Percentiles rank a stretch among this genome's conserved stretches.
These are phyloP conservation scores for Hirsutella thompsonii DNA, from an alignment of 2,329 filamentous ascomycete species.

Conservation along the genomic window DNA sequence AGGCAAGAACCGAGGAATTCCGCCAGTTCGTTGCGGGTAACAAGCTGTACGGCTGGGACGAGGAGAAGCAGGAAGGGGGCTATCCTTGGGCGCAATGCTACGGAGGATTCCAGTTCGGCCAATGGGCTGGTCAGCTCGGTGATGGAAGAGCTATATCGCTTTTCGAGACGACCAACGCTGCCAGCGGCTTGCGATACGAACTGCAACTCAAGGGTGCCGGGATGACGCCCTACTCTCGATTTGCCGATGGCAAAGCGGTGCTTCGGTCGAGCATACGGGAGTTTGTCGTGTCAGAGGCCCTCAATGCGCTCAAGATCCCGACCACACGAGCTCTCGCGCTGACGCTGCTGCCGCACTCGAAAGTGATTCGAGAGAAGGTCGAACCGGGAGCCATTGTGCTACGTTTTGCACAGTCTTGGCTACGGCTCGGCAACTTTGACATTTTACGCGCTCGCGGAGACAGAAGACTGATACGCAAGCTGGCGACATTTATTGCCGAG, in stretches of 20 bases:
- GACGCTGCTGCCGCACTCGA: slow-evolving; percentile 58
- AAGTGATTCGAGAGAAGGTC: slow-evolving; percentile 63
- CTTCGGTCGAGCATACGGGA: slow-evolving; percentile 86
- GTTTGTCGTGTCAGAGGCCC: slow-evolving; percentile 80
- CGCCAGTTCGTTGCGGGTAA: slow-evolving; percentile 69
- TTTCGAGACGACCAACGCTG: slow-evolving; percentile 74
- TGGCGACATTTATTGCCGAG: slow-evolving; percentile 76
- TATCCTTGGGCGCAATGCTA: slow-evolving; percentile 99
- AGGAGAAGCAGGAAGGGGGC: slow-evolving; percentile 50
- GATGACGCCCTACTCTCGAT: slow-evolving; percentile 85
- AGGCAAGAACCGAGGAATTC: slow-evolving; percentile 63
- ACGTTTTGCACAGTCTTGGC: slow-evolving; percentile 82
- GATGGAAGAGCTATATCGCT: slow-evolving; percentile 90
- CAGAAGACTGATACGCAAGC: slow-evolving; percentile 54
- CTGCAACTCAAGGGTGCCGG: slow-evolving; percentile 92
- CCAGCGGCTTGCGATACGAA: slow-evolving; percentile 65
- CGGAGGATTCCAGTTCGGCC: slow-evolving; percentile 68
- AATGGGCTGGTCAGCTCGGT: slow-evolving; percentile 91
- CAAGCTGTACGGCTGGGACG: slow-evolving; percentile 66
- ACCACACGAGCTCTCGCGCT: slow-evolving; percentile 78
- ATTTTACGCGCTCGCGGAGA: slow-evolving; percentile 76
- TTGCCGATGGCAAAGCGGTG: slow-evolving; percentile 92
- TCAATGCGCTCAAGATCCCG: slow-evolving; percentile 76
- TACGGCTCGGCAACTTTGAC: slow-evolving; percentile 92
- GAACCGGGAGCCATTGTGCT: slow-evolving; percentile 91